These are phyloP conservation scores for Stemphylium beticola DNA, from an alignment of 2,329 filamentous ascomycete species.

Conservation along the genomic window DNA sequence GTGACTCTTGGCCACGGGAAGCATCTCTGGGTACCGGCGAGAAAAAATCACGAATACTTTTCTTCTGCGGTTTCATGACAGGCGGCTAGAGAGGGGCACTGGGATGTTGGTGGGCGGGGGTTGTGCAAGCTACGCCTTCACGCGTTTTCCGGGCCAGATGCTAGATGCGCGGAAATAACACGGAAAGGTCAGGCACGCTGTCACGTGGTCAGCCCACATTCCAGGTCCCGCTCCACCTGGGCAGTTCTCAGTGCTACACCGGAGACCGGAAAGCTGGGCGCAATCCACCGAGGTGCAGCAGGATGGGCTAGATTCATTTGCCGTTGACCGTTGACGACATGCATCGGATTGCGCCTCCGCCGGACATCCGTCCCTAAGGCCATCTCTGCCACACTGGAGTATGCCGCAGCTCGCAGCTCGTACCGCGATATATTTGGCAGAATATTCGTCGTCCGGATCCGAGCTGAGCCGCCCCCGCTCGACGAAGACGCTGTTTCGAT, in stretches of 20 bases:
- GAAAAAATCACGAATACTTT: conserved; percentile 57
- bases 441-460: not conserved
- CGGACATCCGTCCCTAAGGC: conserved; percentile 20
- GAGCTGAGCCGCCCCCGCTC: not conserved
- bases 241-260: not conserved
- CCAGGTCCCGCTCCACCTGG: too few relatives aligned
- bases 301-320: conserved; percentile 3
- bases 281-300: not conserved
- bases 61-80: conserved; percentile 30
- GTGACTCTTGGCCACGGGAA: conserved; percentile 14
- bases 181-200: conserved; percentile 12
- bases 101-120: conserved; percentile 3
- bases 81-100: not conserved
- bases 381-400: not conserved
- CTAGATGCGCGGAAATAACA: not conserved
- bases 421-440: too few relatives aligned
- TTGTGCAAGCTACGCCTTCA: conserved; percentile 5
- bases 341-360: conserved; percentile 26
- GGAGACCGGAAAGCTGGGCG: not conserved
- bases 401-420: too few relatives aligned
- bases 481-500: not conserved
- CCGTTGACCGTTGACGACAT: conserved; percentile 18
- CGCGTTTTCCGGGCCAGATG: conserved; percentile 10
- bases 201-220: conserved; percentile 18
- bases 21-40: conserved; percentile 44